Evolutionary conservation across 78 protist species (phyloP).

Genomic region (Acrasis kona): DNA sequence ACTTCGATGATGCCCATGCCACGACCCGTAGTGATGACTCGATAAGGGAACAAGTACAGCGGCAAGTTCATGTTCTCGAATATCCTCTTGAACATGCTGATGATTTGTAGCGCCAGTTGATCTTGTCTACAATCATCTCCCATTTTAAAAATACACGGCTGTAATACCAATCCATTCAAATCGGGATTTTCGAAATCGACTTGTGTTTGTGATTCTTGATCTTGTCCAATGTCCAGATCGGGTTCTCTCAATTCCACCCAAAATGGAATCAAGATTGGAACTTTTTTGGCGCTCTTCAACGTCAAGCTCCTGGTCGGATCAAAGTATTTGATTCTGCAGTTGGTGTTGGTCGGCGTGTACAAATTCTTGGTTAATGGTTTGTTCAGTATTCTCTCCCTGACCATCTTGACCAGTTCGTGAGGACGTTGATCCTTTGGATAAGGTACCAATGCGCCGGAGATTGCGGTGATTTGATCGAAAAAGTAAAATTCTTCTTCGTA

Average conservation of each 20-base stretch:
- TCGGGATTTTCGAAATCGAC: not conserved
- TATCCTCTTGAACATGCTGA: constrained; percentile 56
- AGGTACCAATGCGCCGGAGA: constrained; percentile 61
- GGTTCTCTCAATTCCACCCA: not conserved
- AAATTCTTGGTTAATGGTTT: not conserved
- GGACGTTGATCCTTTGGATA: constrained; percentile 12
- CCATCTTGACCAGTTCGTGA: too few relatives aligned
- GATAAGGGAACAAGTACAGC: constrained; percentile 77
- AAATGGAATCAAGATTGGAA: constrained; percentile 50
- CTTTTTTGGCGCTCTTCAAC: constrained; percentile 54
- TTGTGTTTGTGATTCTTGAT: not conserved
- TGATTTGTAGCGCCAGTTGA: constrained; percentile 76
- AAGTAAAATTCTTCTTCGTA: constrained; percentile 59
- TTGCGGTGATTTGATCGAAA: constrained; percentile 49
- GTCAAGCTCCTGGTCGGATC: constrained; percentile 30
- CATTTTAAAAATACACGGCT: constrained; percentile 49
- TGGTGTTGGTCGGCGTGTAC: constrained; percentile 73
- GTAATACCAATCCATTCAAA: not conserved
- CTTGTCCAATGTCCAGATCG: not conserved
- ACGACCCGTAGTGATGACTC: constrained; percentile 75
- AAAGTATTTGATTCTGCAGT: constrained; percentile 24
- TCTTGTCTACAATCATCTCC: constrained; percentile 94
- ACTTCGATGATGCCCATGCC: constrained; percentile 71
- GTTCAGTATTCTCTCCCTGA: not conserved
- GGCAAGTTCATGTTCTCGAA: constrained; percentile 51